Evolutionary conservation across 192 early-diverging fungal species (phyloP), one percentile per base, ranked within the genome.

Genomic region (Geranomyces variabilis): DNA sequence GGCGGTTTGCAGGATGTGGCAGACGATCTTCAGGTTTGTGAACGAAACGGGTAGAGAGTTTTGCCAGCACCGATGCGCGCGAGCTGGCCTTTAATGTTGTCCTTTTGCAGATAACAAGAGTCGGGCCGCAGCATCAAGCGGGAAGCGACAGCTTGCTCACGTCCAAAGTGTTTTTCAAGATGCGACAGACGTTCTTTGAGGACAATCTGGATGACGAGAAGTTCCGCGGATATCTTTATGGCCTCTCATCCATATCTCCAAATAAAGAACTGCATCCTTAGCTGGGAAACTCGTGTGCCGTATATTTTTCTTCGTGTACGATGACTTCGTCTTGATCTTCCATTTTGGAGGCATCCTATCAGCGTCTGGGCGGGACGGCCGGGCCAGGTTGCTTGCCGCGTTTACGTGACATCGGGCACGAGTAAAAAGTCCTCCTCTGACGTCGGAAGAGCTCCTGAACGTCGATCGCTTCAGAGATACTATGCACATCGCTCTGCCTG

Each of bases 71-170:
- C 3, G 5, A 41, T 41, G 36, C 36, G 36, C 36, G 36, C 36
- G 36, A 41, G 3, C 10, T 41, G 36, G 36, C 36, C 3, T 10
- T 28, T 43, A 31, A 7, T 48, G 43, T 64, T 51, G 41, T 34
- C 44, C 41, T 22, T 62, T 9, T 41, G 36, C 74, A 92, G 90
- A 92, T 95, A 69, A 63, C 90, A 57, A 83, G 97, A 48, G 93
- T 99, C 53, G 97, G 97, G 17, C 91, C 95, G 31, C 97, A 98
- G 80, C 97, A 99, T 78, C 97, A 99, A 77, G 97, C 97, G 28
- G 97, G 97, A 19, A 96, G 94, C 74, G 97, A 99, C 70, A 94
- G 92, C 70, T 78, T 99, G 58, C 78, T 99, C 71, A 99, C 97
- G 3, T 89, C 89, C n/a, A 91, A 93, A 66, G 94, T 94, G n/a